Percentiles rank a stretch among this genome's conserved stretches.
Evolutionary conservation across 2,329 filamentous ascomycete species (phyloP).

Genomic region (Colletotrichum tabaci): DNA sequence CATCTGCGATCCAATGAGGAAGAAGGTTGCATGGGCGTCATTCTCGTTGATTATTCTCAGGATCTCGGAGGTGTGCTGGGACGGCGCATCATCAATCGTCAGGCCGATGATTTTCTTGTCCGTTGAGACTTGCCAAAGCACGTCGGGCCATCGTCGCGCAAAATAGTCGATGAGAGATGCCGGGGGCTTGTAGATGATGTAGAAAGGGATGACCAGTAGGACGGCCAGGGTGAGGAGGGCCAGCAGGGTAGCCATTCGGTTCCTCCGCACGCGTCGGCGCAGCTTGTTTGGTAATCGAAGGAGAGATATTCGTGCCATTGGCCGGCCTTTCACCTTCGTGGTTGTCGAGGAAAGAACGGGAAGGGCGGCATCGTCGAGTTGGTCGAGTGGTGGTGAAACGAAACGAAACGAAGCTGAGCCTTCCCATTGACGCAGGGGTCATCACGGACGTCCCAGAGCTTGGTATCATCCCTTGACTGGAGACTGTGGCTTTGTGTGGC

Average conservation of each 20-base stretch:
- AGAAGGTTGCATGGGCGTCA: slow-evolving; percentile 85
- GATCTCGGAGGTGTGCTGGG: slow-evolving; percentile 79
- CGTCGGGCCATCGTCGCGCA: slow-evolving; percentile 80
- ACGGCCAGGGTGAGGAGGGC: slow-evolving; percentile 55
- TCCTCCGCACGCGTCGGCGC: slow-evolving; percentile 70
- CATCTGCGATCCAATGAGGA: slow-evolving; percentile 87
- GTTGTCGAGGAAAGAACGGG: slow-evolving; percentile 16
- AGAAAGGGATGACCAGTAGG: slow-evolving; percentile 56
- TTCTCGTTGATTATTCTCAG: slow-evolving; percentile 76
- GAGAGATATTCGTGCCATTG: slow-evolving; percentile 57
- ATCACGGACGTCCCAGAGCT: slow-evolving; percentile 20
- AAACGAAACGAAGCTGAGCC: slow-evolving; percentile 30
- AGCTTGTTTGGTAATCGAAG: slow-evolving; percentile 70
- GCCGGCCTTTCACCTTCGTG: slow-evolving; percentile 28
- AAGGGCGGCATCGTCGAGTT: slow-evolving; percentile 3
- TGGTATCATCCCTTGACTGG: background rate
- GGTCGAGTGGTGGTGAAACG: slow-evolving; percentile 19
- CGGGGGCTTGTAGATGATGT: slow-evolving; percentile 81
- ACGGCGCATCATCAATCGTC: slow-evolving; percentile 90
- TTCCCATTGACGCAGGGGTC: slow-evolving; percentile 29
- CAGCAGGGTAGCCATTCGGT: slow-evolving; percentile 70
- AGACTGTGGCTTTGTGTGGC: slow-evolving; percentile 11
- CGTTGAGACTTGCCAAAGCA: slow-evolving; percentile 79
- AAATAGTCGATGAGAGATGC: slow-evolving; percentile 79
- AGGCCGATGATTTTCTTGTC: slow-evolving; percentile 80